Percentiles rank a stretch among this genome's conserved stretches.
Evolutionary conservation across 306 rosid genomes (phyloP).

Genomic region (Elaeagnus macrophylla): DNA sequence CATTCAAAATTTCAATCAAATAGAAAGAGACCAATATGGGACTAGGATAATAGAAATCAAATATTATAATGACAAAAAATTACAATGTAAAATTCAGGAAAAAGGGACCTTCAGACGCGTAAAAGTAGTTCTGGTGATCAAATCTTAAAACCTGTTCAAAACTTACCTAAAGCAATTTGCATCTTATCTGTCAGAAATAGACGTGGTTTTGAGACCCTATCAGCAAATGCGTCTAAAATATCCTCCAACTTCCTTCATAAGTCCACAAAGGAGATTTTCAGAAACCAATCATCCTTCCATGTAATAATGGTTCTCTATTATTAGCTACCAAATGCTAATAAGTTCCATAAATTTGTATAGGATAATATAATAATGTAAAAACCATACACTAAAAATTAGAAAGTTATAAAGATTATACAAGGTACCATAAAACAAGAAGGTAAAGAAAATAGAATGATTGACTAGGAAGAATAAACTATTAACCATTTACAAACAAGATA

Average conservation of each 20-base stretch:
- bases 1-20: no score
- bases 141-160: conserved; percentile 11
- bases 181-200: conserved; percentile 77
- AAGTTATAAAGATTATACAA: neutral
- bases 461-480: neutral
- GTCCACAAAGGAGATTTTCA: conserved; percentile 6
- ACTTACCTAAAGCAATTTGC: conserved; percentile 85
- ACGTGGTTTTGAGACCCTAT: conserved; percentile 81
- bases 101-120: neutral
- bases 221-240: conserved; percentile 76
- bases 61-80: neutral
- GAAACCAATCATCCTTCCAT: neutral
- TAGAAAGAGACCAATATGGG: no score
- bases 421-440: neutral
- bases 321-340: neutral
- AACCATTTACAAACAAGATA: neutral
- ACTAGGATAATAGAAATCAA: neutral
- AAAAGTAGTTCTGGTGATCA: neutral
- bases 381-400: neutral
- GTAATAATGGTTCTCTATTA: neutral
- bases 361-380: neutral
- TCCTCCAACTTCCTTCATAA: conserved; percentile 74
- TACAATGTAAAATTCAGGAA: neutral
- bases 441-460: neutral
- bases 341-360: neutral